Conservation (phyloP, 495 filamentous ascomycete species). For the Podospora tetraspora region DNA sequence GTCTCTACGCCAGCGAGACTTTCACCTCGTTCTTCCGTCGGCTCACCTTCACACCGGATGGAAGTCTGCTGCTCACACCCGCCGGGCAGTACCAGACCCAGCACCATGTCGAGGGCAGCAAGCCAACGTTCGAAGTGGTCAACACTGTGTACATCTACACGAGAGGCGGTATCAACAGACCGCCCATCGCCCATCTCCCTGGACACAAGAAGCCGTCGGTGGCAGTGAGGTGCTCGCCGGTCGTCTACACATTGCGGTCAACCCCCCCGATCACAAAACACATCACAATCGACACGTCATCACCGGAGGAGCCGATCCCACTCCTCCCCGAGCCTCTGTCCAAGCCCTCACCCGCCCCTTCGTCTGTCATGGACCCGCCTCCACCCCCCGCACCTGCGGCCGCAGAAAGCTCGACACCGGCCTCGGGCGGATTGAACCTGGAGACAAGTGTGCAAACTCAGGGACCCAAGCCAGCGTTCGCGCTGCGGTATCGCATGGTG, state of each 20-base stretch:
- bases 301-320: constrained; percentile 74
- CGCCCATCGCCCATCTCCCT: constrained; percentile 93
- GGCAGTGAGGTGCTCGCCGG: constrained; percentile 87
- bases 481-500: constrained; percentile 84
- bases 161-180: constrained; percentile 91
- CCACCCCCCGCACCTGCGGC: constrained; percentile 48
- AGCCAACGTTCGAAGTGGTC: constrained; percentile 75
- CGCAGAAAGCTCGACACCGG: constrained; percentile 35
- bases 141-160: constrained; percentile 99
- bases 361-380: constrained; percentile 77
- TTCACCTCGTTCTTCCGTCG: constrained; percentile 96
- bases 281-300: constrained; percentile 91
- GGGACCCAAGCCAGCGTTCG: constrained; percentile 66
- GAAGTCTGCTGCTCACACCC: constrained; percentile 90
- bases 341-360: constrained; percentile 47
- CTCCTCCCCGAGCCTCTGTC: constrained; percentile 78
- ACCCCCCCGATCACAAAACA: constrained; percentile 65
- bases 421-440: constrained; percentile 44
- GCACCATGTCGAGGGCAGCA: constrained; percentile 62
- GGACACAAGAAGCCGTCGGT: constrained; percentile 99
- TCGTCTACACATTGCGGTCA: constrained; percentile 78
- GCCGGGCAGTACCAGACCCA: constrained; percentile 92
- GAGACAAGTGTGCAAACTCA: constrained; percentile 48
- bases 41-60: constrained; percentile 90
- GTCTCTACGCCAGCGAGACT: constrained; percentile 94